phyloP scores from a whole-genome alignment of 768 basidiomycete species.

The Leccinum pellstonianum region DNA sequence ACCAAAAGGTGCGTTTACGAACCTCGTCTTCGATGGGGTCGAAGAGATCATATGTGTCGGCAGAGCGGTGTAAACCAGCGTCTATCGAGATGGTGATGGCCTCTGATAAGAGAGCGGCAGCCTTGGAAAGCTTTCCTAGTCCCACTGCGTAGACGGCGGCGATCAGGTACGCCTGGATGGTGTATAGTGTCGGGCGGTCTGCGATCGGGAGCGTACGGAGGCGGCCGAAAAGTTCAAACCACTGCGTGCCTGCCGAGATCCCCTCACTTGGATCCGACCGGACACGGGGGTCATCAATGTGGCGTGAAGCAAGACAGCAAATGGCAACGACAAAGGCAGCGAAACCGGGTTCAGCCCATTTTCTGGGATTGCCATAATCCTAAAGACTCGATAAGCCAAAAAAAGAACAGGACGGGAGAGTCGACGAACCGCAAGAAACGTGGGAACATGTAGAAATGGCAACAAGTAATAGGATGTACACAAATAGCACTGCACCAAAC shows the following conservation, averaged over 20 bases:
- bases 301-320: slow-evolving; percentile 87
- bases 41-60: slow-evolving; percentile 84
- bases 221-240: slow-evolving; percentile 86
- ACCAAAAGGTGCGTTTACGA: slow-evolving; percentile 95
- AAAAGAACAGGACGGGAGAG: slow-evolving; percentile 9
- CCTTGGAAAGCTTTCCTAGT: slow-evolving; percentile 83
- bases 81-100: slow-evolving; percentile 86
- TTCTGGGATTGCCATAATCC: slow-evolving; percentile 93
- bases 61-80: slow-evolving; percentile 84
- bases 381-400: slow-evolving; percentile 31
- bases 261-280: slow-evolving; percentile 79
- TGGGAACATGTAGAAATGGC: slow-evolving; percentile 90
- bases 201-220: slow-evolving; percentile 86
- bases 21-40: slow-evolving; percentile 89
- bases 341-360: slow-evolving; percentile 96
- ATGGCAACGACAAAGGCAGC: slow-evolving; percentile 91
- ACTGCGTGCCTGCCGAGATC: slow-evolving; percentile 85
- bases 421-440: slow-evolving; percentile 68
- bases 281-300: slow-evolving; percentile 90
- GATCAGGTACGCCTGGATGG: slow-evolving; percentile 85
- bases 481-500: slow-evolving; percentile 79
- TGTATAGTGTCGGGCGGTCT: slow-evolving; percentile 88
- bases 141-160: slow-evolving; percentile 95
- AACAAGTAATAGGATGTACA: slow-evolving; percentile 93
- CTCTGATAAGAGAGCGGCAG: slow-evolving; percentile 82